Percentiles rank a stretch among this genome's conserved stretches.
These are phyloP conservation scores for Gaeumannomyces tritici DNA, from an alignment of 2,329 filamentous ascomycete species.

Conservation along the genomic window DNA sequence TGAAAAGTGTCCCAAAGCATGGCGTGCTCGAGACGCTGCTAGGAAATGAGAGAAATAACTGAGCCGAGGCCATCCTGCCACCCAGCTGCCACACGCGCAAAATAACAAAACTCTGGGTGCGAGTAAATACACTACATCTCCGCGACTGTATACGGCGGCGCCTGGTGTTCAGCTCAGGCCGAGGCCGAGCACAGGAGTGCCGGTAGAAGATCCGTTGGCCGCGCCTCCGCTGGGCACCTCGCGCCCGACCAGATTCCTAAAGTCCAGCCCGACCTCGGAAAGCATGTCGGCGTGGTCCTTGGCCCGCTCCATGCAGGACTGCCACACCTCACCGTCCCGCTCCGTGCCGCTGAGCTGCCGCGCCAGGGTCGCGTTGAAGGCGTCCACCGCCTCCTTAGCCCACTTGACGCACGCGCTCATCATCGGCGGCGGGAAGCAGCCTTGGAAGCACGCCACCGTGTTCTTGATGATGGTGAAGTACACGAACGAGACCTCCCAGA, in stretches of 20 bases:
- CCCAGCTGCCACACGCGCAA: neutral
- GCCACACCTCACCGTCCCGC: slow-evolving; percentile 65
- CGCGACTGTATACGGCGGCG: too few species aligned
- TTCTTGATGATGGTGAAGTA: slow-evolving; percentile 94
- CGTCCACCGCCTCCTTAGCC: slow-evolving; percentile 92
- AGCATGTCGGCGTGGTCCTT: slow-evolving; percentile 73
- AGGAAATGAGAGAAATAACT: too few species aligned
- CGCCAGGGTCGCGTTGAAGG: slow-evolving; percentile 74
- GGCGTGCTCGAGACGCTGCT: neutral
- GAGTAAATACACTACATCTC: neutral
- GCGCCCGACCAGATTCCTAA: slow-evolving; percentile 68
- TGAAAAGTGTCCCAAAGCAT: neutral
- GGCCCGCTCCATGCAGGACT: slow-evolving; percentile 72
- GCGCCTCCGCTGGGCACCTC: slow-evolving; percentile 24
- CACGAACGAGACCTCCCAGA: slow-evolving; percentile 90
- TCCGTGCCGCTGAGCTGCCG: slow-evolving; percentile 84
- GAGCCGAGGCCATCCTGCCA: neutral
- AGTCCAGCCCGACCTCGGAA: slow-evolving; percentile 81
- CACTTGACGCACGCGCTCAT: slow-evolving; percentile 95
- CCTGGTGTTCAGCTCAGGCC: neutral
- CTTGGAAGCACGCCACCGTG: slow-evolving; percentile 80
- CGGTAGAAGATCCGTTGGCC: slow-evolving; percentile 9
- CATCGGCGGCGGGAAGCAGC: slow-evolving; percentile 74
- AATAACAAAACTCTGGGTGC: neutral
- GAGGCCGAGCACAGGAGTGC: neutral